phyloP scores from a whole-genome alignment of 129 eudicot species.

The Tagetes patula region DNA sequence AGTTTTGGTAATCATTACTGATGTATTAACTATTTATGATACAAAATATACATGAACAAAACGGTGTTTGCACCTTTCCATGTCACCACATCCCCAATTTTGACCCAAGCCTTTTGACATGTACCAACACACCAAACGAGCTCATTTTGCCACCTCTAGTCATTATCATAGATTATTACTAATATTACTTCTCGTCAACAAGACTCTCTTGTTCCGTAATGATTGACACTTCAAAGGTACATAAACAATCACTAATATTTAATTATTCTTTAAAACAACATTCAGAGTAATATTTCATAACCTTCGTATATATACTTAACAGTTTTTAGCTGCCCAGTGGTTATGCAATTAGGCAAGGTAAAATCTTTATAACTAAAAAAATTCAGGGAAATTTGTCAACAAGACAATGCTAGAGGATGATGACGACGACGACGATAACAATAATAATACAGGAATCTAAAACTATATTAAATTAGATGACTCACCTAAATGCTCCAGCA shows the following conservation, averaged over 20 bases:
- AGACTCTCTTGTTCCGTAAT: background rate
- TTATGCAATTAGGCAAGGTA: background rate
- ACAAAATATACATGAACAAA: background rate
- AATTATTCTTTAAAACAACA: constrained; percentile 13
- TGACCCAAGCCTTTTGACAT: background rate
- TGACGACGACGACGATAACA: background rate
- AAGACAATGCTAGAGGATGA: background rate
- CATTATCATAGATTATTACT: too few species aligned
- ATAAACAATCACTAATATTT: background rate
- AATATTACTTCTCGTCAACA: background rate
- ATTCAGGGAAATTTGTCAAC: background rate
- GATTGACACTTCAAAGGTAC: background rate
- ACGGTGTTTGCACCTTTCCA: background rate
- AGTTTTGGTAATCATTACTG: background rate
- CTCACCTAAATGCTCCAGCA: constrained; percentile 90
- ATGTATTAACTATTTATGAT: background rate
- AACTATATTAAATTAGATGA: constrained; percentile 3
- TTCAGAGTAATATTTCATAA: background rate
- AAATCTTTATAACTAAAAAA: background rate
- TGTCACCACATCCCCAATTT: background rate
- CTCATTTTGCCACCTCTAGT: background rate
- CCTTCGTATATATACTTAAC: background rate
- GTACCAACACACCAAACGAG: background rate
- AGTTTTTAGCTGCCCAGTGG: constrained; percentile 13
- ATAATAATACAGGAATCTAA: background rate